Percentiles rank a stretch among this genome's conserved stretches.
These are phyloP conservation scores for Mycena latifolia DNA, from an alignment of 768 basidiomycete species.

Conservation along the genomic window DNA sequence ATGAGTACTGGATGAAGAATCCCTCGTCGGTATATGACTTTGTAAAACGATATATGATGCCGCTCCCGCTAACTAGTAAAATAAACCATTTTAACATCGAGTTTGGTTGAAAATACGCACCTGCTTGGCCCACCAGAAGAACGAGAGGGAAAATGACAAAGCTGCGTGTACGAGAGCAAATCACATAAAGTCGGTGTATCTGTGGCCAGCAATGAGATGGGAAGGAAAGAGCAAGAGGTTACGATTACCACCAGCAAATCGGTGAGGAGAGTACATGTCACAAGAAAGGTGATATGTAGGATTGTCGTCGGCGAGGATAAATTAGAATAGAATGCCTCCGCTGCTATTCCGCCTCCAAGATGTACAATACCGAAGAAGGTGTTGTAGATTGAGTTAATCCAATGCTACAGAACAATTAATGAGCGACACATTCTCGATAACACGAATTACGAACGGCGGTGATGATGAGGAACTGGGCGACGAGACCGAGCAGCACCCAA, in stretches of 20 bases:
- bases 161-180: neutral
- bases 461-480: constrained; percentile 7
- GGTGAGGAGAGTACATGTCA: neutral
- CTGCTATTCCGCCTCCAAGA: neutral
- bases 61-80: neutral
- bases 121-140: neutral
- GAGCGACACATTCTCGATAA: neutral
- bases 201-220: neutral
- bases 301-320: neutral
- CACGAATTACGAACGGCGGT: neutral
- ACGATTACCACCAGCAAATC: constrained; percentile 14
- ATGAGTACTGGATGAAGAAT: neutral
- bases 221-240: neutral
- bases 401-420: neutral
- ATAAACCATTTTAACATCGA: neutral
- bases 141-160: neutral
- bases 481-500: constrained; percentile 1
- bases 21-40: neutral
- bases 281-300: neutral
- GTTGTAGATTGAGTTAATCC: constrained; percentile 1
- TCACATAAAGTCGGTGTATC: constrained; percentile 21
- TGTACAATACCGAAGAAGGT: neutral
- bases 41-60: neutral
- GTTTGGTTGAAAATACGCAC: neutral
- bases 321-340: neutral